A percentile compares a stretch with the other conserved stretches of the same genome.
phyloP scores from a whole-genome alignment of 2,329 filamentous ascomycete genomes.

The Cadophora luteo-olivacea region DNA sequence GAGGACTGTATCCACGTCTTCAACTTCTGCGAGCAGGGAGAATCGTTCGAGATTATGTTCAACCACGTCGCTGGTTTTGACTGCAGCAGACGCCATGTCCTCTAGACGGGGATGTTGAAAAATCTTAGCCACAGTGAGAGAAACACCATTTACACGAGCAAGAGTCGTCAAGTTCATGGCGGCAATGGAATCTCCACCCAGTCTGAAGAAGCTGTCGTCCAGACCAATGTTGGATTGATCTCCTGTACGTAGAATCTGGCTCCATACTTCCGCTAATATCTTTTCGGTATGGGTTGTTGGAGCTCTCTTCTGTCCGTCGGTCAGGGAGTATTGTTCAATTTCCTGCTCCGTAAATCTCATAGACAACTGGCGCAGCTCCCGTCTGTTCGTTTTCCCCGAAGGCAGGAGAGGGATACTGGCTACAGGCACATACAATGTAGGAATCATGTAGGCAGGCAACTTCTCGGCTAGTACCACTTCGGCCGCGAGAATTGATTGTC shows the following conservation, averaged over 20 bases:
- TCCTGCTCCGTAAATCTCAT: background rate
- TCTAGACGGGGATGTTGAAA: conserved; percentile 2
- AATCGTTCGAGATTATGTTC: background rate
- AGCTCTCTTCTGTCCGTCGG: background rate
- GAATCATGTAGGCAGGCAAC: conserved; percentile 20
- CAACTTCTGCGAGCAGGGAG: conserved; percentile 4
- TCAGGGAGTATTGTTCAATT: conserved; percentile 9
- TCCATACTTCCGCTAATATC: conserved; percentile 4
- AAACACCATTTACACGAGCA: conserved; percentile 41
- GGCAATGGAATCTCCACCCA: conserved; percentile 45
- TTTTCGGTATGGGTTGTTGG: conserved; percentile 2
- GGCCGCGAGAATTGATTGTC: background rate
- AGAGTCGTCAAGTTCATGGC: conserved; percentile 53
- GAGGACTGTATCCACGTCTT: conserved; percentile 2
- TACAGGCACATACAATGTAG: conserved; percentile 15
- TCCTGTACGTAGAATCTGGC: background rate
- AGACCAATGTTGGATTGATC: conserved; percentile 20
- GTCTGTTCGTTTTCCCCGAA: conserved; percentile 18
- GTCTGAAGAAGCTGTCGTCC: conserved; percentile 48
- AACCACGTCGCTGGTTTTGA: background rate
- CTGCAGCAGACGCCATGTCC: background rate
- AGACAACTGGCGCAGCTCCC: background rate
- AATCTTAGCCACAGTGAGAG: conserved; percentile 18
- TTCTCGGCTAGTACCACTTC: background rate
- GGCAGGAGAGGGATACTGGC: conserved; percentile 12